These are phyloP conservation scores for Limnomonas spitsbergensis DNA, from an alignment of 139 green algal species.

Conservation along the genomic window DNA sequence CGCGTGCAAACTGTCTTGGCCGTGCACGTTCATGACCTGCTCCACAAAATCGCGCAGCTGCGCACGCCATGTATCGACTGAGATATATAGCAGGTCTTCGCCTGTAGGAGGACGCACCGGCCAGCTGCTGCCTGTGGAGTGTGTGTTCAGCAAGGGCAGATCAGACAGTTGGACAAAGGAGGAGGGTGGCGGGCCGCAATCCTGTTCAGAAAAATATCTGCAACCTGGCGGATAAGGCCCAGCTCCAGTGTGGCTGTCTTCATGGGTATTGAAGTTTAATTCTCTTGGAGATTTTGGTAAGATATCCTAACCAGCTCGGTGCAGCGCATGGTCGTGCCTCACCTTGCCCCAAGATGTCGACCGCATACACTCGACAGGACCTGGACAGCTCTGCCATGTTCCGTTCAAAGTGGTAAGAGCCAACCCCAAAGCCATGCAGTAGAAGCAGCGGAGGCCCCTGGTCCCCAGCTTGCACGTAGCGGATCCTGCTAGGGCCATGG, in stretches of 20 bases:
- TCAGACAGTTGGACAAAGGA: too few relatives aligned
- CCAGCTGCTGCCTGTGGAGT: constrained; percentile 8
- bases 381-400: constrained; percentile 35
- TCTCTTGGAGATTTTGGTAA: too few relatives aligned
- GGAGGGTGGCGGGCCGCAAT: too few relatives aligned
- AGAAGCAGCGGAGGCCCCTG: constrained; percentile 42
- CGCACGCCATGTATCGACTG: constrained; percentile 47
- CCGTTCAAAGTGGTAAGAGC: constrained; percentile 51
- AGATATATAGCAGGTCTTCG: constrained; percentile 25
- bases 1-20: background rate
- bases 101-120: background rate
- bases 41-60: constrained; percentile 45
- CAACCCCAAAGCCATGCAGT: constrained; percentile 53
- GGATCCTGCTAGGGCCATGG: too few relatives aligned
- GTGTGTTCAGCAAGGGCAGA: too few relatives aligned
- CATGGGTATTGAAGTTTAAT: too few relatives aligned
- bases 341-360: constrained; percentile 59
- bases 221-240: too few relatives aligned
- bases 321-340: constrained; percentile 25
- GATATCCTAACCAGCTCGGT: too few relatives aligned
- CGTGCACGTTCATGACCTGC: constrained; percentile 36
- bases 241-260: too few relatives aligned
- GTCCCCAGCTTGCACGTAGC: constrained; percentile 23
- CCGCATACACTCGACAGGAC: constrained; percentile 36
- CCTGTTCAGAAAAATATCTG: too few relatives aligned